Conservation (phyloP, 148 eudicot genomes). For the Rhododendron williamsianum region DNA sequence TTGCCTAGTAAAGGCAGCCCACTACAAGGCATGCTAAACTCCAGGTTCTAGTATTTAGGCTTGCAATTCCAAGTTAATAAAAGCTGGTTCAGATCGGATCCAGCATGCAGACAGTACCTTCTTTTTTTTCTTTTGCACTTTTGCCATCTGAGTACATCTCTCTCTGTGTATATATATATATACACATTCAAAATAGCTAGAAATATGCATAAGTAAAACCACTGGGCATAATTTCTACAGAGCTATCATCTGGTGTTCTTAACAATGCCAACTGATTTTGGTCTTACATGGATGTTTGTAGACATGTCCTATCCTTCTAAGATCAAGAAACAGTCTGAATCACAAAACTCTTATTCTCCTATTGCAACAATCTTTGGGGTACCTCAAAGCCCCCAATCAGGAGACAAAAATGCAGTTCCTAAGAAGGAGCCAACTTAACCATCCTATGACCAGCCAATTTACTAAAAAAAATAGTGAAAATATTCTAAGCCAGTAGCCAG, state of each 20-base stretch:
- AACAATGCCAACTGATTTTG: not conserved
- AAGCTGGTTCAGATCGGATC: not conserved
- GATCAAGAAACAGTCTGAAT: not conserved
- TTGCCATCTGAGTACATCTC: not conserved
- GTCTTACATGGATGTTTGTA: not conserved
- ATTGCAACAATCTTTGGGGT: not conserved
- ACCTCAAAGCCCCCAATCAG: not conserved
- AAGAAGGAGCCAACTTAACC: not conserved
- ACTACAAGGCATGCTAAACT: not conserved
- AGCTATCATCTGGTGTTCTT: not conserved
- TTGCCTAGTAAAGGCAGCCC: not conserved
- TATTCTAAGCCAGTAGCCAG: not conserved
- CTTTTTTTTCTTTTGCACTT: not conserved
- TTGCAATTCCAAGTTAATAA: not conserved
- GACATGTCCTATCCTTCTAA: not conserved
- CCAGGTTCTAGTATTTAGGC: not conserved
- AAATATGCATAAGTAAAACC: not conserved
- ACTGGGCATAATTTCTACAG: not conserved
- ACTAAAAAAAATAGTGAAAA: not conserved
- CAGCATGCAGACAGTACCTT: not conserved
- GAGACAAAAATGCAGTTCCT: not conserved
- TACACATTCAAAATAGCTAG: not conserved
- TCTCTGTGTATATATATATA: not conserved
- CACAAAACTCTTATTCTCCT: not conserved
- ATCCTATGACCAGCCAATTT: not conserved